These are phyloP conservation scores for Calonectria leucothoes DNA, from an alignment of 2,329 filamentous ascomycete species.

Conservation along the genomic window DNA sequence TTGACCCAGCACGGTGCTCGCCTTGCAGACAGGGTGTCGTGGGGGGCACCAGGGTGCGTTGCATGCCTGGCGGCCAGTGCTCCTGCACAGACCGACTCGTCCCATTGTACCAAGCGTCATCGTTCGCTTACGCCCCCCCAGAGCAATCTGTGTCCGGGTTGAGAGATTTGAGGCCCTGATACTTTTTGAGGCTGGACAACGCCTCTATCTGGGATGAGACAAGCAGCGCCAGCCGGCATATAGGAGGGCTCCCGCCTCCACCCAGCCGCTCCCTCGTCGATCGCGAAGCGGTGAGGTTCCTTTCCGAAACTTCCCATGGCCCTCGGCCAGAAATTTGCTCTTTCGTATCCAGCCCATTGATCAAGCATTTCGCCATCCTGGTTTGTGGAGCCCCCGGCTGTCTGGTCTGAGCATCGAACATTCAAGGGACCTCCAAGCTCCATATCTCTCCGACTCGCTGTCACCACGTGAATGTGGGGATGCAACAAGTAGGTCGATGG, in stretches of 20 bases:
- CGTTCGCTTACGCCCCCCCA: constrained; percentile 21
- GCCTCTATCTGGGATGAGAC: constrained; percentile 9
- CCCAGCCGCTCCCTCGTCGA: background rate
- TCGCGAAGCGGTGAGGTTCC: constrained; percentile 22
- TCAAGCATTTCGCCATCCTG: background rate
- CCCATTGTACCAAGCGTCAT: constrained; percentile 36
- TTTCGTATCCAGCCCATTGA: background rate
- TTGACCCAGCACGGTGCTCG: constrained; percentile 31
- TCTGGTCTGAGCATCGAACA: constrained; percentile 21
- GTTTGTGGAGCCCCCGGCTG: constrained; percentile 26
- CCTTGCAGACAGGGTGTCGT: constrained; percentile 26
- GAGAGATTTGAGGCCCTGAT: background rate
- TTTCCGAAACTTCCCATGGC: background rate
- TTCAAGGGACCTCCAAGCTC: constrained; percentile 18
- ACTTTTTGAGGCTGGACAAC: constrained; percentile 27
- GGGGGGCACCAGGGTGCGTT: constrained; percentile 33
- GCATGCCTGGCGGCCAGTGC: constrained; percentile 23
- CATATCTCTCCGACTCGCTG: constrained; percentile 13
- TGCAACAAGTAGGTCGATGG: constrained; percentile 21
- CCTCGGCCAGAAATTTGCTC: constrained; percentile 2
- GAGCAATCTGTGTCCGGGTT: constrained; percentile 22
- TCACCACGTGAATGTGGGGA: constrained; percentile 42
- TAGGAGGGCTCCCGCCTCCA: constrained; percentile 11
- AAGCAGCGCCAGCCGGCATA: constrained; percentile 6
- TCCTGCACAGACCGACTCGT: constrained; percentile 38